Conservation (phyloP, 2,329 filamentous ascomycete species). For the Aspergillus alliaceus region DNA sequence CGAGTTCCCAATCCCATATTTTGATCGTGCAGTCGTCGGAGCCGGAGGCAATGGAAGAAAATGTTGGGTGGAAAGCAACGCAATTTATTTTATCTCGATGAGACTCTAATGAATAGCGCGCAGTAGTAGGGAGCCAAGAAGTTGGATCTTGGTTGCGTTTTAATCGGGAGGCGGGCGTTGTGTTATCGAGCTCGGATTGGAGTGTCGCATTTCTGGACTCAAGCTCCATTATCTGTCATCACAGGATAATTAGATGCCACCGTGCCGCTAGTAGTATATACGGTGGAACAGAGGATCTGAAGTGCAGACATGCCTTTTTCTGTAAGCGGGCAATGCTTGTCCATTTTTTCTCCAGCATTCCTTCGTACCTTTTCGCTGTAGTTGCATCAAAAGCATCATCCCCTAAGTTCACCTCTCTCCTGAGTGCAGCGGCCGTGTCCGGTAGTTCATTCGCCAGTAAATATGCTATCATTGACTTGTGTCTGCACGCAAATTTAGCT, state of each 20-base stretch:
- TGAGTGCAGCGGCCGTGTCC: constrained; percentile 67
- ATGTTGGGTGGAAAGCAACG: constrained; percentile 88
- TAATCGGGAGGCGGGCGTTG: constrained; percentile 75
- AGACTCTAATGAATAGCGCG: constrained; percentile 78
- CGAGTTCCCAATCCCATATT: constrained; percentile 95
- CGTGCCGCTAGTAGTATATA: neutral
- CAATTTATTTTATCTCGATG: constrained; percentile 81
- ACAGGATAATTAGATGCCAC: constrained; percentile 10
- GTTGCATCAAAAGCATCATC: constrained; percentile 72
- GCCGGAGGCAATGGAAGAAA: constrained; percentile 84
- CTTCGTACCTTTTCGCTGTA: constrained; percentile 82
- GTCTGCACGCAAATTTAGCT: constrained; percentile 52
- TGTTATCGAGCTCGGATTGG: constrained; percentile 80
- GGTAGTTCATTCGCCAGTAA: constrained; percentile 70
- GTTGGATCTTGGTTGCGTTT: constrained; percentile 79
- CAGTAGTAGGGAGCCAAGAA: constrained; percentile 81
- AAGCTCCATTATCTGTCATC: constrained; percentile 80
- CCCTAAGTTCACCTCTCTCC: constrained; percentile 70
- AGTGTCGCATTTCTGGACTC: constrained; percentile 72
- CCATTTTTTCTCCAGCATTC: constrained; percentile 94
- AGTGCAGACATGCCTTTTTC: constrained; percentile 68
- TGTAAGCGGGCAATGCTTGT: constrained; percentile 91
- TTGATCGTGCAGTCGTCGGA: constrained; percentile 94
- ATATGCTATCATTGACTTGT: constrained; percentile 92
- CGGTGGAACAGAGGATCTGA: neutral